These are phyloP conservation scores for Colletotrichum liaoningense DNA, from an alignment of 2,329 filamentous ascomycete genomes.

Conservation along the genomic window DNA sequence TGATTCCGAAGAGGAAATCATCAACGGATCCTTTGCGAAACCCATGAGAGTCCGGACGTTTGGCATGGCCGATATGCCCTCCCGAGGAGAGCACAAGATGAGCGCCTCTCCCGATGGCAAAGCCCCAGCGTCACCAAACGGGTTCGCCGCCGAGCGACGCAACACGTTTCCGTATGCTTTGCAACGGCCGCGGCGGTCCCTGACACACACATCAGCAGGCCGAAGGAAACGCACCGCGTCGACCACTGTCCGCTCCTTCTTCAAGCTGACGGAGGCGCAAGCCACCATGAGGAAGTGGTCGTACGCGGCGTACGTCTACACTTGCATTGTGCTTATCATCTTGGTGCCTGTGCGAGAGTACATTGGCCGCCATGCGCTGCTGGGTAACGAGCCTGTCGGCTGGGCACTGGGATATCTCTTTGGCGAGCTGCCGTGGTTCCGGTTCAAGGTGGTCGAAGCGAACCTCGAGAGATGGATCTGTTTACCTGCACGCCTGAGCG, in stretches of 20 bases:
- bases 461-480: constrained; percentile 81
- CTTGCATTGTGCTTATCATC: constrained; percentile 72
- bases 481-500: constrained; percentile 64
- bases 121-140: constrained; percentile 38
- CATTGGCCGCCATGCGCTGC: constrained; percentile 74
- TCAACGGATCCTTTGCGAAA: constrained; percentile 17
- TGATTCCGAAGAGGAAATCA: constrained; percentile 42
- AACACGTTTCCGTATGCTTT: constrained; percentile 65
- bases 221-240: constrained; percentile 75
- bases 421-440: constrained; percentile 79
- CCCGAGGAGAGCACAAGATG: constrained; percentile 5
- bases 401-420: constrained; percentile 94
- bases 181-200: constrained; percentile 45
- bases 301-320: constrained; percentile 85
- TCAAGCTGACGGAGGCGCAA: constrained; percentile 83
- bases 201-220: constrained; percentile 70
- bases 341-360: constrained; percentile 78
- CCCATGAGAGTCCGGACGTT: constrained; percentile 45
- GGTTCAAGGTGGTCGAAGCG: constrained; percentile 76
- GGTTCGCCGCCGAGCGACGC: constrained; percentile 46
- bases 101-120: constrained; percentile 13
- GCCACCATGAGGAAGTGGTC: constrained; percentile 82
- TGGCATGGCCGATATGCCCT: constrained; percentile 33
- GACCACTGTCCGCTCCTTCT: constrained; percentile 76
- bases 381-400: constrained; percentile 83